Evolutionary conservation across 176 grass and related monocot genomes (phyloP).

Genomic region (Avena eriantha): DNA sequence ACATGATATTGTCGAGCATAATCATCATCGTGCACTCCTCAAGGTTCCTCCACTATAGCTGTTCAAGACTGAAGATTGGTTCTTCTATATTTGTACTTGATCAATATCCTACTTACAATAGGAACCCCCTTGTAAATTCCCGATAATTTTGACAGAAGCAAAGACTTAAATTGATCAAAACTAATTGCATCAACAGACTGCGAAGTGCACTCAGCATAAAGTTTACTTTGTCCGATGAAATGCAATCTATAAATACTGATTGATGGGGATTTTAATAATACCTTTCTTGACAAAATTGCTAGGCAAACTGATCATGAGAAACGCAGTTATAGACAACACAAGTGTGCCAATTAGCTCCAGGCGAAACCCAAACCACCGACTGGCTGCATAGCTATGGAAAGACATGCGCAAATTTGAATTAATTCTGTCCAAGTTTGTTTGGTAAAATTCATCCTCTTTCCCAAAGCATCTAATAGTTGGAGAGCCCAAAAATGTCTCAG

Average conservation of each 20-base stretch:
- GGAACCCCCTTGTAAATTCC: no score
- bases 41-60: no score
- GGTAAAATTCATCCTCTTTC: conserved; percentile 73
- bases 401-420: conserved; percentile 92
- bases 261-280: conserved; percentile 3
- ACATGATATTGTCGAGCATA: no score
- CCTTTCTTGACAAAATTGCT: conserved; percentile 92
- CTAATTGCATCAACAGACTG: no score
- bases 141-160: no score
- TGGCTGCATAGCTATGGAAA: conserved; percentile 86
- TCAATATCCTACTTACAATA: no score
- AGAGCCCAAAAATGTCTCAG: conserved; percentile 78
- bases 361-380: conserved; percentile 92
- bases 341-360: conserved; percentile 88
- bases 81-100: no score
- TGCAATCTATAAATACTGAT: neutral
- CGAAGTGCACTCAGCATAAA: no score
- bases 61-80: no score
- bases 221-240: neutral
- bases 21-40: no score
- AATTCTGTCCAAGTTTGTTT: conserved; percentile 67
- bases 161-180: no score
- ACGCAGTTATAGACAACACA: conserved; percentile 74
- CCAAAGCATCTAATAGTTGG: conserved; percentile 81
- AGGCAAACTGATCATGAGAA: conserved; percentile 86